Evolutionary conservation across 192 early-diverging fungal genomes (phyloP), one percentile per base, ranked within the genome.

Genomic region (Phycomyces nitens): DNA sequence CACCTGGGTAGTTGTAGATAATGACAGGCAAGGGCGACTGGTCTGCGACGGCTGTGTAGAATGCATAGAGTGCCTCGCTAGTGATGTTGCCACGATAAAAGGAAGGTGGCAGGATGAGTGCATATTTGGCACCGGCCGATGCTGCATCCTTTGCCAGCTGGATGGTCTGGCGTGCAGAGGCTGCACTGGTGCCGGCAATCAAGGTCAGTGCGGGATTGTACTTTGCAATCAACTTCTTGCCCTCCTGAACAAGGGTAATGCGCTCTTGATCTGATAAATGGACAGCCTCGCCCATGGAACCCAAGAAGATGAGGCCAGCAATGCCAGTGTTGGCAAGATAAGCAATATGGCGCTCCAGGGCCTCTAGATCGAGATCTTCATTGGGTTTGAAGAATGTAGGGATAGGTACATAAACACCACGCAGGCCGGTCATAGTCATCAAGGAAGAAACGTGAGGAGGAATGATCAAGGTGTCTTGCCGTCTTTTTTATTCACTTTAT

Each of bases 1-100:
- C 73, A 56, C 67, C 67, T 23, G 73, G 73, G 34, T 70, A 75
- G 55, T 75, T 75, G 49, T 75, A 75, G 53, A 75, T 75, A 51
- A 75, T 65, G 38, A 75, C 27, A 23, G 73, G 73, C 15, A 75
- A 47, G 5, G 73, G 73, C 10, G 73, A 75, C 27, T 70, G 53
- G 39, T 75, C 64, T 21, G 68, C 73, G 5, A 75, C 64, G 5
- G 29, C 15, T 2, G 18, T 34, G 52, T 58, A 75, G 60, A 69
- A 75, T 27, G 50, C 50, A 47, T 51, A 29, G 15, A 70, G 16
- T 1, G 68, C 53, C 10, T 56, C 63, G 1, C 65, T 29, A 38
- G 60, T 55, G 20, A 75, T 56, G 21, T 42, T 39, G 58, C 62
- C 67, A 14, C 42, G 58, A 24, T 69, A 75, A 49, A 69, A 75